Percentiles rank a stretch among this genome's conserved stretches.
Conservation (phyloP, 441 rosid species). For the Erodium moschatum region DNA sequence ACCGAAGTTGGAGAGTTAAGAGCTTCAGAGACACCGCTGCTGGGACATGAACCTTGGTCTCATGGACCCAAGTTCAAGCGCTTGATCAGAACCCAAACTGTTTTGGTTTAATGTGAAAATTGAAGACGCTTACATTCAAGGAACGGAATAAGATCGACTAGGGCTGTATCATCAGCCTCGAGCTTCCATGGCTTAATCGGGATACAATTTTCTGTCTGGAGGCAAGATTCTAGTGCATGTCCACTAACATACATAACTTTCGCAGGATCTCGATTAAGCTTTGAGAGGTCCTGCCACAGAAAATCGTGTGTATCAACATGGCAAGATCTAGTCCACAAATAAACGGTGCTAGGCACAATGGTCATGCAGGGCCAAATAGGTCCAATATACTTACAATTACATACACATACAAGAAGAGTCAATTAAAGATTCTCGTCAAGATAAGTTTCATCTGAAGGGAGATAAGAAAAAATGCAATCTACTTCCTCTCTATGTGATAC, state of each 20-base stretch:
- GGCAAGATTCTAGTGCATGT: constrained; percentile 62
- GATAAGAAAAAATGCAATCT: background rate
- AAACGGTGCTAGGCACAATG: background rate
- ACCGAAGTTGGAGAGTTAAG: too few species aligned
- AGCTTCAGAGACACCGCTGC: too few species aligned
- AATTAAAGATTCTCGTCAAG: background rate
- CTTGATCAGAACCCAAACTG: background rate
- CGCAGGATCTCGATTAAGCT: constrained; percentile 77
- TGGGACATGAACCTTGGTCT: too few species aligned
- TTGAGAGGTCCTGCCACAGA: constrained; percentile 70
- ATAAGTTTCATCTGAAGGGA: background rate
- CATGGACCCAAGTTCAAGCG: too few species aligned
- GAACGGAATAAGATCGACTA: constrained; percentile 88
- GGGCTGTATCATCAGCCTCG: constrained; percentile 58
- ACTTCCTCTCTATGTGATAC: background rate
- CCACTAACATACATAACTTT: constrained; percentile 73
- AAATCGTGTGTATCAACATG: background rate
- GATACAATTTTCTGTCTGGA: constrained; percentile 80
- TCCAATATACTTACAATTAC: too few species aligned
- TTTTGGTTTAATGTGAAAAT: background rate
- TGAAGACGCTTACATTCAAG: constrained; percentile 65
- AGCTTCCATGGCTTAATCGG: constrained; percentile 72
- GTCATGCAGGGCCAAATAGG: background rate
- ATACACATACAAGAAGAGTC: background rate
- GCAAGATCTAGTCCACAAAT: background rate